Percentiles rank a stretch among this genome's conserved stretches.
These are phyloP conservation scores for Candida pseudoglaebosa DNA, from an alignment of 805 yeast species.

Conservation along the genomic window DNA sequence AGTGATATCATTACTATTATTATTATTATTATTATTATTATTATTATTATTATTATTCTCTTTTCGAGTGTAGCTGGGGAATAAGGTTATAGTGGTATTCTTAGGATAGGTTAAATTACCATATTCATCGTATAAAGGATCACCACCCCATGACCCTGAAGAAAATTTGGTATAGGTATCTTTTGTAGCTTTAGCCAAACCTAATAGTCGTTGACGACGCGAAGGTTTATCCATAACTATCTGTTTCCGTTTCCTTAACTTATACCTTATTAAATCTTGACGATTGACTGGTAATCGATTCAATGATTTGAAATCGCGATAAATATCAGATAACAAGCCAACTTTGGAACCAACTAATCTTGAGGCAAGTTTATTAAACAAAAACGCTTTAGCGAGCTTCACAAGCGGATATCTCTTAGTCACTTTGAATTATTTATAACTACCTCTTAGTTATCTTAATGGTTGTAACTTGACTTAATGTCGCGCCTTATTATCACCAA, in stretches of 20 bases:
- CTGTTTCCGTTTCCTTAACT: conserved; percentile 4
- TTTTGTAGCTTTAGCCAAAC: conserved; percentile 51
- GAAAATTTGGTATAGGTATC: conserved; percentile 52
- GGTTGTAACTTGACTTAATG: no score
- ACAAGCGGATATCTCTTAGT: conserved; percentile 11
- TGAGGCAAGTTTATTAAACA: conserved; percentile 8
- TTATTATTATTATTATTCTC: conserved; percentile 11
- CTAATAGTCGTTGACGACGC: conserved; percentile 45
- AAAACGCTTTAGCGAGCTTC: conserved; percentile 17
- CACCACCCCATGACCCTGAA: conserved; percentile 21
- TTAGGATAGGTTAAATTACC: conserved; percentile 41
- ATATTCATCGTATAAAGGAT: conserved; percentile 24
- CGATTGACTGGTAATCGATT: conserved; percentile 13
- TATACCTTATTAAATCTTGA: conserved; percentile 9
- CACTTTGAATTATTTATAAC: conserved; percentile 18
- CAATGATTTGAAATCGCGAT: conserved; percentile 29
- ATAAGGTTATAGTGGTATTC: conserved; percentile 56
- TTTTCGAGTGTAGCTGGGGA: conserved; percentile 35
- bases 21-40: no score
- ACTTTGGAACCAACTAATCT: no score
- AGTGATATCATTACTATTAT: no score
- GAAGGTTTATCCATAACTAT: conserved; percentile 16
- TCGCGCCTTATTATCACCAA: no score
- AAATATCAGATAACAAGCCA: conserved; percentile 25
- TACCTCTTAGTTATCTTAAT: no score